Evolutionary conservation across 352 stramenopile genomes (phyloP), one percentile per base, ranked within the genome.

Genomic region (Thalassiosira mediterranea): DNA sequence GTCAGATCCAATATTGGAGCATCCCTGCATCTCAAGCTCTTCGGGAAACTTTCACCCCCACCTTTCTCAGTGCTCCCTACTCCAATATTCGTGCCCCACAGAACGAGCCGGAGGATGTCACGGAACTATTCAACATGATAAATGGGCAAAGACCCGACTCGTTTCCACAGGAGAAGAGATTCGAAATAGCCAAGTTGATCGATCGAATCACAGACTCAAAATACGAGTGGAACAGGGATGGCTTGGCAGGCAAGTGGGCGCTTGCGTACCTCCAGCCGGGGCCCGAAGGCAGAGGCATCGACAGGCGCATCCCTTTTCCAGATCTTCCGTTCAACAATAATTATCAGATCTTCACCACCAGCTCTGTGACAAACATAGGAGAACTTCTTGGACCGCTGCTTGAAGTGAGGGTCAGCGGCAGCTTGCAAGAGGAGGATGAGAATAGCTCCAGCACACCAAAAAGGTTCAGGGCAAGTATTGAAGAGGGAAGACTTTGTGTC

Each of bases 1-100:
- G 58, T 57, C 83, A 89, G 64, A 65, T 53, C 42, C 83, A 90
- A 58, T 60, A 52, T 15, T 90, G 80, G 83, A 81, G 26, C 52
- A 87, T 88, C 65, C 49, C 64, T 0, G 52, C 77, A 19, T 66
- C 49, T 0, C n/a, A 85, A 37, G 83, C 83, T 21, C 56, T 90
- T 17, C 28, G 26, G 56, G 72, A 90, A 67, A 88, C 72, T 0
- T 69, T 59, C 21, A 38, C 28, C 3, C 51, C 25, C 17, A 34
- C 51, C 2, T 59, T 31, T 31, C n/a, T n/a, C n/a, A 38, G 40
- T 19, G 34, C 63, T 10, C 73, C 64, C 5, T 63, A 51, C 34
- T 74, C 59, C 17, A 42, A 26, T 28, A 38, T 59, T 15, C 19
- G 8, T n/a, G 19, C 11, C 8, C 56, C 62, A 51, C 7, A 51